Evolutionary conservation across 2,329 filamentous ascomycete genomes (phyloP).

Genomic region (Penicillium freii): DNA sequence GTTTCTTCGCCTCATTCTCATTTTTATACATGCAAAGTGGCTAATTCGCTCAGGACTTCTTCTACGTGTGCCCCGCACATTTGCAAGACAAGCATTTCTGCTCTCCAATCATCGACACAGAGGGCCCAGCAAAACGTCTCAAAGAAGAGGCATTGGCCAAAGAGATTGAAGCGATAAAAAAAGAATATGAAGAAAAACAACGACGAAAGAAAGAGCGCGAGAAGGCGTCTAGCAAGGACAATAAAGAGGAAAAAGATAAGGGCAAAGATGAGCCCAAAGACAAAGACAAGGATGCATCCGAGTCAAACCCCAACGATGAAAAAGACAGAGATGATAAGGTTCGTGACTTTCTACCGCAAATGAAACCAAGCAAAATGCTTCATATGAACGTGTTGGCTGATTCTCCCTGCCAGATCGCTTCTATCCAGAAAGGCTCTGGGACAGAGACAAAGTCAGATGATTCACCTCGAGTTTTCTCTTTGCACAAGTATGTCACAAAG

Average conservation of each 20-base stretch:
- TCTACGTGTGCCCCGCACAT: conserved; percentile 83
- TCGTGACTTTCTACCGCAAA: conserved; percentile 1
- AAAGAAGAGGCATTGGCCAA: conserved; percentile 45
- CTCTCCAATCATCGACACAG: conserved; percentile 51
- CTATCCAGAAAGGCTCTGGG: conserved; percentile 46
- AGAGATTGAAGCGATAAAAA: conserved; percentile 49
- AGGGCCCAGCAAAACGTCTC: conserved; percentile 42
- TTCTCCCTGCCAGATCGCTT: conserved; percentile 31
- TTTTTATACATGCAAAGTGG: background rate
- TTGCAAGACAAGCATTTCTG: conserved; percentile 82
- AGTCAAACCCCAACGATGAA: conserved; percentile 37
- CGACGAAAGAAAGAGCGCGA: conserved; percentile 64
- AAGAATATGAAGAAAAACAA: conserved; percentile 72
- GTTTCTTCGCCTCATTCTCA: background rate
- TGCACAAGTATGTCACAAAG: conserved; percentile 64
- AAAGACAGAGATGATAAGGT: conserved; percentile 57
- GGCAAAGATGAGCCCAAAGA: conserved; percentile 47
- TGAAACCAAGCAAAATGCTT: background rate
- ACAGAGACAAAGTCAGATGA: conserved; percentile 53
- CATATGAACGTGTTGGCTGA: conserved; percentile 2
- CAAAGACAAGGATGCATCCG: conserved; percentile 35
- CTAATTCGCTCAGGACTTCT: conserved; percentile 65
- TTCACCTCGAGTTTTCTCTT: conserved; percentile 74
- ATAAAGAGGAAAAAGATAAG: conserved; percentile 48
- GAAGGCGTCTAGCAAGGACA: conserved; percentile 47